Base-by-base conservation (phyloP, 495 filamentous ascomycete species). In the Parathielavia appendiculata region DNA sequence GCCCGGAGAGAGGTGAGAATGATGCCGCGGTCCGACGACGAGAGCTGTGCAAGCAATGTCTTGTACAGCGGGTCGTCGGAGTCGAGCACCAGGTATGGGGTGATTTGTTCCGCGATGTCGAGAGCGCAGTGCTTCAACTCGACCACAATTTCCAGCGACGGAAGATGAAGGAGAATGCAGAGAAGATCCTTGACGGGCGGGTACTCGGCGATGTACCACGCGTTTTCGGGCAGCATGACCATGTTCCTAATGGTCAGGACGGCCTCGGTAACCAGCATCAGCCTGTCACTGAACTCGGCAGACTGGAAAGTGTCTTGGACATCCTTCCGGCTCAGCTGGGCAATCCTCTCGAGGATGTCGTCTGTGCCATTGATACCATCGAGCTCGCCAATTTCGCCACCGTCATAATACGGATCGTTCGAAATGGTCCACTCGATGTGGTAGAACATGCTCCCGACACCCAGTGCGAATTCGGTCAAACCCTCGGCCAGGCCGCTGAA, bases 121-220 rank as follows among this genome's bases (percentile, higher is more conserved):
- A 97, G 81, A 8, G 89, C 89, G 59, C 92, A 91, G 63, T 96
- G 91, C 69, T 91, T 92, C 48, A 97, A 75, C 69, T 99, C 95
- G 17, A 90, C 84, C 13, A 90, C 76, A 44, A 81, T 77, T n/a
- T 88, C 79, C 54, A 86, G 78, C 10, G 83, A 75, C 1, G 95
- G 93, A 2, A 95, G 79, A 57, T 87, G 87, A 43, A 97, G 75
- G 23, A 88, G 76, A 58, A 96, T 86, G 62, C 87, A 85, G 39
- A 97, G 74, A 45, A 96, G 81, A 63, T 95, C 90, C 66, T 88
- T 83, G 26, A 93, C 70, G 7, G 84, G 82, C 43, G 82, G 81
- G 48, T 89, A 82, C 6, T 83, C 83, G 10, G 91, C 83, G 52
- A 96, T 79, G 63, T 89, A 92, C 23, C 79, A 72, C 0, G 93